Base-by-base conservation (phyloP, 768 basidiomycete genomes). In the Cystobasidium tubakii region DNA sequence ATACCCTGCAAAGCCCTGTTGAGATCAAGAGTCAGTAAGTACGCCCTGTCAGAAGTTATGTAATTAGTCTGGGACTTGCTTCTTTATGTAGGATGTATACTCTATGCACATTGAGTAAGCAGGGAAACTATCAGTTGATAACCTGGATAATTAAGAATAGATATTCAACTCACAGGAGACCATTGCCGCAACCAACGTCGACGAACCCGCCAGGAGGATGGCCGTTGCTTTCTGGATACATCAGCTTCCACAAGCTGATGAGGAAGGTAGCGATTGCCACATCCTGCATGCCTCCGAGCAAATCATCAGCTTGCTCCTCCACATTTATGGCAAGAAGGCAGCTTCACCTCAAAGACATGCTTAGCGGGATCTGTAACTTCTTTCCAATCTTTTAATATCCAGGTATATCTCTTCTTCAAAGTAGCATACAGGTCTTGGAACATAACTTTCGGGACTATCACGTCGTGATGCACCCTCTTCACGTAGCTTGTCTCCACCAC, bases 101-200 rank as follows among this genome's bases (percentile, higher is more conserved):
- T 42, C 23, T 60, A 36, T 57, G 31, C 21, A 19, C n/a, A n/a
- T n/a, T n/a, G n/a, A n/a, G n/a, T n/a, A n/a, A n/a, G n/a, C n/a
- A n/a, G n/a, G n/a, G n/a, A n/a, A n/a, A n/a, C n/a, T n/a, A n/a
- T n/a, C n/a, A n/a, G n/a, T n/a, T n/a, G n/a, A n/a, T n/a, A n/a
- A n/a, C n/a, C n/a, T n/a, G n/a, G n/a, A n/a, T n/a, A n/a, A n/a
- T n/a, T n/a, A n/a, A n/a, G n/a, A 39, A 39, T 39, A 39, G 39
- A 39, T 6, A 15, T 39, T 15, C 39, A 15, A 15, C 75, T 62
- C 54, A 91, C 34, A 98, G 84, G 1, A 98, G 85, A 0, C 92
- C 95, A 76, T 97, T 97, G 0, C 95, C 95, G 78, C 92, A 92
- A 85, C 95, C 95, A 10, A 96, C 84, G 80, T 98, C 95, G 46